Evolutionary conservation across 768 basidiomycete species (phyloP).

Genomic region (Mycena galericulata): DNA sequence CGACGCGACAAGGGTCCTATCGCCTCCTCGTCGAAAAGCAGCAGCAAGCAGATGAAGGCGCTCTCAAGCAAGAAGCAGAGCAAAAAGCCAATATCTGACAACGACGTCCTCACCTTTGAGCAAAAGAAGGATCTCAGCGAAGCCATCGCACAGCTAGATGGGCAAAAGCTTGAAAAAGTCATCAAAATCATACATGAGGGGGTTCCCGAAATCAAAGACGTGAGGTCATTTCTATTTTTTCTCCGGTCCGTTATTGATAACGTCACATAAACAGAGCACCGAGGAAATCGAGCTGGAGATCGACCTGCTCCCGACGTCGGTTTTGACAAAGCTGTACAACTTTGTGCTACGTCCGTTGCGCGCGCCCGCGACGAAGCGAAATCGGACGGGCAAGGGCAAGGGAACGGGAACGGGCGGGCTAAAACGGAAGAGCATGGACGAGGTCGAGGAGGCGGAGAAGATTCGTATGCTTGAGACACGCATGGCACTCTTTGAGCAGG

Average conservation of each 20-base stretch:
- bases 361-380: constrained; percentile 74
- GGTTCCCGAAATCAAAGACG: constrained; percentile 93
- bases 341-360: constrained; percentile 88
- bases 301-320: constrained; percentile 86
- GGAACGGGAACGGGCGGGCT: constrained; percentile 90
- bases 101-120: constrained; percentile 90
- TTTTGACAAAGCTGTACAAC: constrained; percentile 95
- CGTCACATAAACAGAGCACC: constrained; percentile 71
- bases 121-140: constrained; percentile 99
- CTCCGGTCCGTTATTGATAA: constrained; percentile 24
- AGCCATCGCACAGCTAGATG: constrained; percentile 89
- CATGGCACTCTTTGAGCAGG: constrained; percentile 84
- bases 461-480: constrained; percentile 92
- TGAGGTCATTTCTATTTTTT: constrained; percentile 56
- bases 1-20: constrained; percentile 59
- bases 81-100: constrained; percentile 78
- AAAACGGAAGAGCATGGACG: constrained; percentile 97
- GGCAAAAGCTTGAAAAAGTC: constrained; percentile 85
- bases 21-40: constrained; percentile 74
- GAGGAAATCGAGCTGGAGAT: constrained; percentile 99
- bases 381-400: constrained; percentile 78
- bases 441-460: constrained; percentile 95
- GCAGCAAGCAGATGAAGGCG: constrained; percentile 60
- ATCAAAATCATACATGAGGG: constrained; percentile 96
- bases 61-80: constrained; percentile 61